Evolutionary conservation across 164 flowering plant species (phyloP).

Genomic region (Warburgia ugandensis): DNA sequence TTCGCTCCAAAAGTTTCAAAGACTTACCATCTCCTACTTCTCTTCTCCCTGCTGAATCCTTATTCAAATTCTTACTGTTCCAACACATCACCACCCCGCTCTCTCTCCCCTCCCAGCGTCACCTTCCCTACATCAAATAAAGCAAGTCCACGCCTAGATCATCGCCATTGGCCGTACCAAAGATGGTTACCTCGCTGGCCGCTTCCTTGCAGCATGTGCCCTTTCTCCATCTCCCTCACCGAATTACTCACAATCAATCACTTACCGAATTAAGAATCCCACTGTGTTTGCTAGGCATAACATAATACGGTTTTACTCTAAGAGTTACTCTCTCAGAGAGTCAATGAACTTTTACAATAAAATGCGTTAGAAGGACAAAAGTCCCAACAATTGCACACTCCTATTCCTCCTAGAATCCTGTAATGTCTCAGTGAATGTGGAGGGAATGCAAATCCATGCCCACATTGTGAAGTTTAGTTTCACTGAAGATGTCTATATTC

Average conservation of each 20-base stretch:
- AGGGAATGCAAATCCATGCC: constrained; percentile 36
- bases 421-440: constrained; percentile 17
- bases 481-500: constrained; percentile 24
- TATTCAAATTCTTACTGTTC: too few relatives aligned
- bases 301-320: constrained; percentile 16
- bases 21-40: too few relatives aligned
- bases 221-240: constrained; percentile 13
- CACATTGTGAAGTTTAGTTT: constrained; percentile 33
- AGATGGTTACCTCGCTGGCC: constrained; percentile 10
- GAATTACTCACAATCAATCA: constrained; percentile 11
- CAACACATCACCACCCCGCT: too few relatives aligned
- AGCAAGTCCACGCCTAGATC: constrained; percentile 40
- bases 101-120: constrained; percentile 6
- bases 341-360: constrained; percentile 8
- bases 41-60: too few relatives aligned
- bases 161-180: constrained; percentile 26
- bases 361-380: constrained; percentile 2
- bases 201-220: constrained; percentile 12
- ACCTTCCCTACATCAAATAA: constrained; percentile 30
- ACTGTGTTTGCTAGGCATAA: constrained; percentile 11
- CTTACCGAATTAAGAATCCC: constrained; percentile 8
- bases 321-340: constrained; percentile 7
- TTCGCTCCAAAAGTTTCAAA: too few relatives aligned
- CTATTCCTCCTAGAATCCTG: constrained; percentile 47
- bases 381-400: constrained; percentile 36